These are phyloP conservation scores for Elaeagnus macrophylla DNA, from an alignment of 306 rosid species.

Conservation along the genomic window DNA sequence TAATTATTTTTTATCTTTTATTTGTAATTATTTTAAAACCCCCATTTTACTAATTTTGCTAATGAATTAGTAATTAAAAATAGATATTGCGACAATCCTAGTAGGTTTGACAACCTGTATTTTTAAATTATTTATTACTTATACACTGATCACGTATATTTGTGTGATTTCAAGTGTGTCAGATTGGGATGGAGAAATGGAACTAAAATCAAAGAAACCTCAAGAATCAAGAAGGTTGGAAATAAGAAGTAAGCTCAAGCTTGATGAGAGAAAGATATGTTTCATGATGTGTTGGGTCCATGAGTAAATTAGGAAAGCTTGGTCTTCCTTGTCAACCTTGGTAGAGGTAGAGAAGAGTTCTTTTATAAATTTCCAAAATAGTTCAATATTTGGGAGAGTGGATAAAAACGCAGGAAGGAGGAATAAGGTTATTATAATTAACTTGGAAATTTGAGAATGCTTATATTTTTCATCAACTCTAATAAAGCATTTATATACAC, in stretches of 20 bases:
- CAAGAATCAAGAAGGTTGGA: conserved; percentile 34
- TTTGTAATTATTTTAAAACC: too few species aligned
- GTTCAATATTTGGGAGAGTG: conserved; percentile 28
- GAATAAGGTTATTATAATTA: conserved; percentile 55
- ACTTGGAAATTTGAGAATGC: too few species aligned
- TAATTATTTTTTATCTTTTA: too few species aligned
- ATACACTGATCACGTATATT: too few species aligned
- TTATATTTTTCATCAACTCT: too few species aligned
- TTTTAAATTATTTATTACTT: too few species aligned
- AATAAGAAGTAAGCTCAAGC: conserved; percentile 47
- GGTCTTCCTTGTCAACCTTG: conserved; percentile 62
- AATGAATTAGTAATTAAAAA: too few species aligned
- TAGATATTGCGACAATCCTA: too few species aligned
- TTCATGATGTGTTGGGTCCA: conserved; percentile 88
- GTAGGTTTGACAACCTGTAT: too few species aligned
- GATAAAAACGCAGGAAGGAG: conserved; percentile 28
- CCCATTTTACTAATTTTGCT: too few species aligned
- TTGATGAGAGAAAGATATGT: conserved; percentile 55
- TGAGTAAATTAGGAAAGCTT: conserved; percentile 64
- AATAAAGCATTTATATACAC: too few species aligned
- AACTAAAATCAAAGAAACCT: conserved; percentile 44
- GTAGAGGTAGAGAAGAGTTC: conserved; percentile 51
- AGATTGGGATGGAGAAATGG: conserved; percentile 56
- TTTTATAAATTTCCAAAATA: conserved; percentile 32
- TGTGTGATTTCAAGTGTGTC: too few species aligned